phyloP scores from a whole-genome alignment of 371 early-diverging fungal species.

The Apophysomyces trapeziformis region DNA sequence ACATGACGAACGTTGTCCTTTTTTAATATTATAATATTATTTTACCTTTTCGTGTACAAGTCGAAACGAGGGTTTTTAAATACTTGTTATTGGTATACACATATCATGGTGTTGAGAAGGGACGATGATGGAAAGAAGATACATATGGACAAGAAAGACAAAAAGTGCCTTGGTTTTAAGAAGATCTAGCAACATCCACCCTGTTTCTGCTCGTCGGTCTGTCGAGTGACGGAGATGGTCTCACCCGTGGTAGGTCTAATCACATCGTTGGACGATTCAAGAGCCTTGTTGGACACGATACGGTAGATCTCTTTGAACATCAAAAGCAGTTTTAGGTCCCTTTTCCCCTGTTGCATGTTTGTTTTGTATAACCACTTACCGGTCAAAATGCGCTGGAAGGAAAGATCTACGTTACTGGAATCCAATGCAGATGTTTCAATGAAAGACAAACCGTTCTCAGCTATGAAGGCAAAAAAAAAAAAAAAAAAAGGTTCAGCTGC shows the following conservation, averaged over 20 bases:
- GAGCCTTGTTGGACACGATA: conserved; percentile 91
- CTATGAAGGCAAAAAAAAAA: conserved; percentile 37
- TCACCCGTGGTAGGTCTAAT: conserved; percentile 77
- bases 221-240: conserved; percentile 74
- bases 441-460: conserved; percentile 88
- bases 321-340: background rate
- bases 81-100: conserved; percentile 12
- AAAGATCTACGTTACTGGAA: conserved; percentile 90
- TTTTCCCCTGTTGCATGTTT: background rate
- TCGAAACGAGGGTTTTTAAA: background rate
- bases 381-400: conserved; percentile 92
- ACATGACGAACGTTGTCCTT: background rate
- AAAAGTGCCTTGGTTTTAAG: no score
- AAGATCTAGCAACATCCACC: conserved; percentile 77
- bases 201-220: conserved; percentile 65
- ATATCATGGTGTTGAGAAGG: background rate
- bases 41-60: conserved; percentile 1
- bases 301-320: conserved; percentile 79
- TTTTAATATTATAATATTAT: background rate
- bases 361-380: conserved; percentile 51
- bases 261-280: conserved; percentile 74
- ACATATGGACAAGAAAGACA: background rate
- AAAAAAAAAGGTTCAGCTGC: background rate
- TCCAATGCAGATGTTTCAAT: conserved; percentile 97
- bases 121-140: background rate